A percentile compares a stretch with the other conserved stretches of the same genome.
These are phyloP conservation scores for Citrus glauca DNA, from an alignment of 345 rosid genomes.

Conservation along the genomic window DNA sequence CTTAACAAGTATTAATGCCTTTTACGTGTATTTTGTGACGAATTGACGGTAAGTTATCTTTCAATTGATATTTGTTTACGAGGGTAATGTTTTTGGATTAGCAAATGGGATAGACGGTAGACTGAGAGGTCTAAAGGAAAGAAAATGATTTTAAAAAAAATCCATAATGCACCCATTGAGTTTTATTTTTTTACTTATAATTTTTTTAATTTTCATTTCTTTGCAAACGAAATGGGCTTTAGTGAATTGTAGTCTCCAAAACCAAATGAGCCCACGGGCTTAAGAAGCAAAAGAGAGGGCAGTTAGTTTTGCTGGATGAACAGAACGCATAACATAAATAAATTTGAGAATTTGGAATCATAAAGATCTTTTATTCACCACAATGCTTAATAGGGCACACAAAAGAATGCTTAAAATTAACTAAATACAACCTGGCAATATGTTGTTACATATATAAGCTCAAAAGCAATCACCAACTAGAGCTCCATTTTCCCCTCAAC, in stretches of 20 bases:
- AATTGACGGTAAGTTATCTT: too few relatives aligned
- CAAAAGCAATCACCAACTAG: neutral
- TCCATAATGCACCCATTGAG: too few relatives aligned
- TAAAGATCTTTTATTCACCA: neutral
- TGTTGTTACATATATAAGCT: neutral
- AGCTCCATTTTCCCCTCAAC: constrained; percentile 12
- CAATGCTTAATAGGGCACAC: neutral
- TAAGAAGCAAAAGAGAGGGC: neutral
- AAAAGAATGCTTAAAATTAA: neutral
- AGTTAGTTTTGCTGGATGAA: neutral
- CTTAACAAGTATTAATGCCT: too few relatives aligned
- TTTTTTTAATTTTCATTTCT: too few relatives aligned
- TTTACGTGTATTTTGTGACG: too few relatives aligned
- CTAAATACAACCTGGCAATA: neutral
- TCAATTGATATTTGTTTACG: too few relatives aligned
- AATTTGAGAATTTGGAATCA: neutral
- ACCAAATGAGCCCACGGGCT: neutral
- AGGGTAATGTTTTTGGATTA: too few relatives aligned
- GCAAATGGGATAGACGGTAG: too few relatives aligned
- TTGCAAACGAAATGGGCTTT: neutral
- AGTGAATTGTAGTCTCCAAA: neutral
- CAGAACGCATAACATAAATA: too few relatives aligned
- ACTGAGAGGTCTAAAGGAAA: too few relatives aligned
- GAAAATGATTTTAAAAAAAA: too few relatives aligned
- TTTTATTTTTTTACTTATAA: too few relatives aligned